Percentiles rank a stretch among this genome's conserved stretches.
phyloP scores from a whole-genome alignment of 2,329 filamentous ascomycete species.

The Neonectria ditissima region DNA sequence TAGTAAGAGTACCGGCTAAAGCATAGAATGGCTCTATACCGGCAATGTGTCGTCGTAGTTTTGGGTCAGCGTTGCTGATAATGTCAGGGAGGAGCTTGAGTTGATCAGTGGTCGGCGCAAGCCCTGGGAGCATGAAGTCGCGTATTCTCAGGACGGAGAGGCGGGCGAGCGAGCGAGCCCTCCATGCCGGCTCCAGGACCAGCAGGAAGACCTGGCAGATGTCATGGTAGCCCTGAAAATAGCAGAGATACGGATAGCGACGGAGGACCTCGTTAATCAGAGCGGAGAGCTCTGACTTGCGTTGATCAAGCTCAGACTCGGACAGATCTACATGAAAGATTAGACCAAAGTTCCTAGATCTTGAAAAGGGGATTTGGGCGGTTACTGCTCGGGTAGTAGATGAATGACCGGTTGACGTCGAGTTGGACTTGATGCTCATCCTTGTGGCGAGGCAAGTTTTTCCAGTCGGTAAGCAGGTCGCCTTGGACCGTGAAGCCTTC shows the following conservation, averaged over 20 bases:
- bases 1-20: slow-evolving; percentile 89
- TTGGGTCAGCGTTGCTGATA: slow-evolving; percentile 76
- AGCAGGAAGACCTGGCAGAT: slow-evolving; percentile 96
- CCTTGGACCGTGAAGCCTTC: slow-evolving; percentile 25
- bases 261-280: slow-evolving; percentile 87
- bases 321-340: slow-evolving; percentile 68
- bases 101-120: slow-evolving; percentile 84
- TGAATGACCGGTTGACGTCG: slow-evolving; percentile 95
- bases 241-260: slow-evolving; percentile 84
- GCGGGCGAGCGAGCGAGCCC: slow-evolving; percentile 76
- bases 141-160: slow-evolving; percentile 91
- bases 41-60: slow-evolving; percentile 80
- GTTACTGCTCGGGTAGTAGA: slow-evolving; percentile 89
- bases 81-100: slow-evolving; percentile 89
- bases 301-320: slow-evolving; percentile 73
- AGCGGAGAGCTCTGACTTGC: slow-evolving; percentile 81
- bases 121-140: slow-evolving; percentile 95
- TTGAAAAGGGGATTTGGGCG: not conserved
- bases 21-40: slow-evolving; percentile 90
- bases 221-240: slow-evolving; percentile 99
- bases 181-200: slow-evolving; percentile 75
- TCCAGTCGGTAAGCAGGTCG: slow-evolving; percentile 60
- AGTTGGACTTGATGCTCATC: slow-evolving; percentile 94
- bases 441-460: slow-evolving; percentile 75
- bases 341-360: slow-evolving; percentile 38